A percentile compares a stretch with the other conserved stretches of the same genome.
Evolutionary conservation across 768 basidiomycete species (phyloP).

Genomic region (Rhizopogon rudus): DNA sequence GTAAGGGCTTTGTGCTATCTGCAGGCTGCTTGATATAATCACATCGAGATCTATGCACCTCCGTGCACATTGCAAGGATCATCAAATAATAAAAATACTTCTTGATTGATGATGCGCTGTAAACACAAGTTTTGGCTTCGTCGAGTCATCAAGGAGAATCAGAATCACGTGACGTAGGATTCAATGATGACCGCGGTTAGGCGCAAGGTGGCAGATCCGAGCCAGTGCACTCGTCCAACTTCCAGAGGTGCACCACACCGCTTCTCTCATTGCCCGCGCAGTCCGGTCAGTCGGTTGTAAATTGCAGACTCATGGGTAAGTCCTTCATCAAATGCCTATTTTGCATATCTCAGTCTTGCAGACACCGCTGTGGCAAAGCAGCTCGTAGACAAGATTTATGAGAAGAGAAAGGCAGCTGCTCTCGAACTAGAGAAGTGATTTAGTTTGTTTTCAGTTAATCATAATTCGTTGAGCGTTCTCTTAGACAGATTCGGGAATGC

Average conservation of each 20-base stretch:
- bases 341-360: constrained; percentile 20
- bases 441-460: not conserved
- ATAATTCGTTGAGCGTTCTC: not conserved
- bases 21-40: too few relatives aligned
- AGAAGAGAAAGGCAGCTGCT: constrained; percentile 93
- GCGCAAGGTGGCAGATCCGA: too few relatives aligned
- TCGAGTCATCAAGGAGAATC: too few relatives aligned
- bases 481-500: constrained; percentile 81
- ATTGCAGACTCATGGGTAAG: constrained; percentile 1
- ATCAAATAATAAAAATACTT: too few relatives aligned
- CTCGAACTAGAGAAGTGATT: constrained; percentile 90
- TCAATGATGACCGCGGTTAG: not conserved
- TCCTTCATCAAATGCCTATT: not conserved
- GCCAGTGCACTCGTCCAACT: not conserved
- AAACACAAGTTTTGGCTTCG: too few relatives aligned
- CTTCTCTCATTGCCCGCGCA: not conserved
- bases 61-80: too few relatives aligned
- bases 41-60: too few relatives aligned
- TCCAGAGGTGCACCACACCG: not conserved
- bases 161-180: not conserved
- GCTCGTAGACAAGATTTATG: constrained; percentile 90
- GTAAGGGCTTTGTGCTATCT: too few relatives aligned
- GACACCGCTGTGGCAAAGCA: constrained; percentile 76
- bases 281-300: not conserved
- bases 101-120: too few relatives aligned